Evolutionary conservation across 345 rosid genomes (phyloP).

Genomic region (Populus davidiana): DNA sequence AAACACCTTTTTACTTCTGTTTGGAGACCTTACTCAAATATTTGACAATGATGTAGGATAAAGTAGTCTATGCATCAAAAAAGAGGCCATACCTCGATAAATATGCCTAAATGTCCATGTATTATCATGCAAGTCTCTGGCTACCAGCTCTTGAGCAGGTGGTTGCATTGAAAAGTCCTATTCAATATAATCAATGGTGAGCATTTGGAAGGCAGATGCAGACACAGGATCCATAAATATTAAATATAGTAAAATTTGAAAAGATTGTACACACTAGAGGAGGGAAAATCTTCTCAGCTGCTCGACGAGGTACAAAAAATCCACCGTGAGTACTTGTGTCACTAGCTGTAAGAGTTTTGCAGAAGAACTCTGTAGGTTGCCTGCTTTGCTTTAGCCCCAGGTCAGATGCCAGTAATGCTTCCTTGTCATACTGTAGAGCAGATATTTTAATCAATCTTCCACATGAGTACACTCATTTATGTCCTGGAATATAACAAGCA

Average conservation of each 20-base stretch:
- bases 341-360: slow-evolving; percentile 95
- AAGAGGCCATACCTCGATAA: slow-evolving; percentile 45
- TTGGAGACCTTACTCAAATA: not conserved
- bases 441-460: slow-evolving; percentile 14
- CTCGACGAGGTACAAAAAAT: slow-evolving; percentile 93
- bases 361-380: slow-evolving; percentile 91
- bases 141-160: slow-evolving; percentile 58
- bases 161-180: slow-evolving; percentile 61
- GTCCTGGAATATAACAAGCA: not conserved
- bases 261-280: slow-evolving; percentile 53
- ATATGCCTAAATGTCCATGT: slow-evolving; percentile 60
- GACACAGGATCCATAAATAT: slow-evolving; percentile 1
- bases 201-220: not conserved
- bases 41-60: not conserved
- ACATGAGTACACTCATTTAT: not conserved
- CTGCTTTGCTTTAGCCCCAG: slow-evolving; percentile 71
- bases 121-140: slow-evolving; percentile 55
- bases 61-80: not conserved
- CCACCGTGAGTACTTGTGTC: slow-evolving; percentile 98
- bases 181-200: slow-evolving; percentile 17
- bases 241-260: not conserved
- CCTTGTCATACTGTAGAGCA: slow-evolving; percentile 72
- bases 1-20: not conserved
- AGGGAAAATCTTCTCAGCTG: slow-evolving; percentile 97
- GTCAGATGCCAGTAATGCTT: slow-evolving; percentile 77